phyloP scores from a whole-genome alignment of 352 stramenopile genomes.

The Globisporangium barbulae region DNA sequence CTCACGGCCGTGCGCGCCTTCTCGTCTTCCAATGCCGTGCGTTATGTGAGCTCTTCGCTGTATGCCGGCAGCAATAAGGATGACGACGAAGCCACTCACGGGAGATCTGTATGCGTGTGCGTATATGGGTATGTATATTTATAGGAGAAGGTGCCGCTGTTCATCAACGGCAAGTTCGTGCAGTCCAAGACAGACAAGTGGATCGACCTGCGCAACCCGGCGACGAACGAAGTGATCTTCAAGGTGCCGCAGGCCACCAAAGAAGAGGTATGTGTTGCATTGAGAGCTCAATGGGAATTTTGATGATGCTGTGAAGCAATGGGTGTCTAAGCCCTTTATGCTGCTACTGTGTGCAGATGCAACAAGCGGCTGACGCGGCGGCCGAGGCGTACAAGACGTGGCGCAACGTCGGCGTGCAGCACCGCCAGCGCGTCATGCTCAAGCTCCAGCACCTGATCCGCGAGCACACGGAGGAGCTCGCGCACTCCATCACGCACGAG shows the following conservation, averaged over 20 bases:
- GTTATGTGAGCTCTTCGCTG: slow-evolving; percentile 1
- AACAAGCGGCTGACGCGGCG: slow-evolving; percentile 71
- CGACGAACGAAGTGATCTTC: slow-evolving; percentile 88
- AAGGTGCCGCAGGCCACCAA: slow-evolving; percentile 84
- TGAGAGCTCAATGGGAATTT: not conserved
- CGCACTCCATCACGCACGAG: slow-evolving; percentile 93
- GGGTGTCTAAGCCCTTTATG: slow-evolving; percentile 1
- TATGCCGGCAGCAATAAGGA: not conserved
- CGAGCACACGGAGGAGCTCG: slow-evolving; percentile 93
- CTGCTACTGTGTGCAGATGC: slow-evolving; percentile 51
- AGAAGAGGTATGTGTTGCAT: slow-evolving; percentile 51
- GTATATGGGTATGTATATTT: not conserved
- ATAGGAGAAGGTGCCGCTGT: slow-evolving; percentile 74
- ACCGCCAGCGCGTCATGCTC: slow-evolving; percentile 94
- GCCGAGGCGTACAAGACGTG: slow-evolving; percentile 90
- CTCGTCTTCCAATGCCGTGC: slow-evolving; percentile 29
- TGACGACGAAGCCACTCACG: not conserved
- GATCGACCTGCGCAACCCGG: slow-evolving; percentile 92
- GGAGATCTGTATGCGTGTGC: not conserved
- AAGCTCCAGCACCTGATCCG: slow-evolving; percentile 95
- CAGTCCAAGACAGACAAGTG: slow-evolving; percentile 89
- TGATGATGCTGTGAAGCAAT: not conserved
- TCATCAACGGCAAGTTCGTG: slow-evolving; percentile 93
- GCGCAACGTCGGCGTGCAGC: slow-evolving; percentile 92
- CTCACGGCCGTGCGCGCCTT: slow-evolving; percentile 32